Conservation (phyloP, 2,329 filamentous ascomycete species). For the Esteya vermicola region DNA sequence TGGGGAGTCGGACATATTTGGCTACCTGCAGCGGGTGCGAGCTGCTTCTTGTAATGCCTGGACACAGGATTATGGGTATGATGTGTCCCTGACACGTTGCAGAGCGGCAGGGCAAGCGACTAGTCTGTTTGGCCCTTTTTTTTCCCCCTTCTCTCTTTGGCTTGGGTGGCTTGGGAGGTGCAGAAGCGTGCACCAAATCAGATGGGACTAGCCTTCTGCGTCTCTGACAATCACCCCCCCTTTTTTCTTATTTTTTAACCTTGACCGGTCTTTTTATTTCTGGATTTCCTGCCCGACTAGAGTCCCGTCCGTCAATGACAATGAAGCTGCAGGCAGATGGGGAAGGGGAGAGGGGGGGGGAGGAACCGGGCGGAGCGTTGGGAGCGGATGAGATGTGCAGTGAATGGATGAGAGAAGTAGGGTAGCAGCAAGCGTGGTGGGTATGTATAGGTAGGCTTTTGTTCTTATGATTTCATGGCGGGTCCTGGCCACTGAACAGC, state of each 20-base stretch:
- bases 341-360: conserved; percentile 17
- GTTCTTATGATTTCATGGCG: background rate
- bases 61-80: conserved; percentile 42
- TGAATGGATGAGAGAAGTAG: background rate
- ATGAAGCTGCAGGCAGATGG: conserved; percentile 17
- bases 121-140: too few relatives aligned
- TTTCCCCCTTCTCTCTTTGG: too few relatives aligned
- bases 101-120: conserved; percentile 39
- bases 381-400: background rate
- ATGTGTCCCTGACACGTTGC: conserved; percentile 52
- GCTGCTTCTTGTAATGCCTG: conserved; percentile 44
- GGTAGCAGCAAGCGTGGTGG: conserved; percentile 1
- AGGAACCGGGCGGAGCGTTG: background rate
- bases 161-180: conserved; percentile 31
- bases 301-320: conserved; percentile 20
- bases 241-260: conserved; percentile 10
- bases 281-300: conserved; percentile 24
- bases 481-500: background rate
- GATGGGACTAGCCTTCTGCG: conserved; percentile 10
- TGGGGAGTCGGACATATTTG: conserved; percentile 81
- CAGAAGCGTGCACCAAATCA: conserved; percentile 33
- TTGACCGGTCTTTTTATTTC: conserved; percentile 13
- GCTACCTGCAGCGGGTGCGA: conserved; percentile 52
- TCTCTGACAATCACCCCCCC: conserved; percentile 15
- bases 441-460: background rate